phyloP scores from a whole-genome alignment of 1,284 basidiomycete species.

The Boletus semigastroideus region DNA sequence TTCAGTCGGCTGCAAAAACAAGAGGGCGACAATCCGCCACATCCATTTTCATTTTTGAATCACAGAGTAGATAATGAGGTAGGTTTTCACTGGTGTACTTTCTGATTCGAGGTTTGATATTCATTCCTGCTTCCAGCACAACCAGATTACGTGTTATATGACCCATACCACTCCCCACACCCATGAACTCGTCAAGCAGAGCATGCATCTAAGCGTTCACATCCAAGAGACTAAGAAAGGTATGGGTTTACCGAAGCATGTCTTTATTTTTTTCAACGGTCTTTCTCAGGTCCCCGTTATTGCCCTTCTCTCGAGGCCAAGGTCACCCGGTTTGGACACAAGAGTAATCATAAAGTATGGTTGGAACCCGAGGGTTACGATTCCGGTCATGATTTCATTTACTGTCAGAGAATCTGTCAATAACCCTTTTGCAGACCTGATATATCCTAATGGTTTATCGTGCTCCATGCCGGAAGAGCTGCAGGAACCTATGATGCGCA shows the following conservation, averaged over 20 bases:
- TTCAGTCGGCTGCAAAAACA: slow-evolving; percentile 61
- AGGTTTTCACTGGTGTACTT: slow-evolving; percentile 7
- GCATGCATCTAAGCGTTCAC: slow-evolving; percentile 76
- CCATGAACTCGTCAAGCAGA: slow-evolving; percentile 71
- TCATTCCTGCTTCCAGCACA: slow-evolving; percentile 41
- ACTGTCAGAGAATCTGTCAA: not conserved
- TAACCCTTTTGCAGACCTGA: slow-evolving; percentile 50
- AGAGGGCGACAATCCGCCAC: slow-evolving; percentile 57
- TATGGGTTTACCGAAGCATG: slow-evolving; percentile 18
- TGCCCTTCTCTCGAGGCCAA: slow-evolving; percentile 91
- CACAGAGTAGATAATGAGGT: slow-evolving; percentile 52
- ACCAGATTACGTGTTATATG: slow-evolving; percentile 74
- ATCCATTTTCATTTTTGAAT: slow-evolving; percentile 63
- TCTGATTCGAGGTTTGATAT: slow-evolving; percentile 3
- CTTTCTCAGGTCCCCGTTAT: slow-evolving; percentile 74
- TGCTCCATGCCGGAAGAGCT: slow-evolving; percentile 84
- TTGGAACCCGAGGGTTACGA: slow-evolving; percentile 90
- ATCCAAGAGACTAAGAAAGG: slow-evolving; percentile 87
- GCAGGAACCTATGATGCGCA: slow-evolving; percentile 78
- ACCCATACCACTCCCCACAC: slow-evolving; percentile 74
- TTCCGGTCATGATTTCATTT: slow-evolving; percentile 52
- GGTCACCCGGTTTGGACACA: slow-evolving; percentile 75
- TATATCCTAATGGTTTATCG: slow-evolving; percentile 90
- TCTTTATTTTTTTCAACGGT: not conserved
- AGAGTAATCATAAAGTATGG: slow-evolving; percentile 77